Evolutionary conservation across 305 asterid genomes (phyloP), one percentile per base, ranked within the genome.

Genomic region (Caryopteris hybrid): DNA sequence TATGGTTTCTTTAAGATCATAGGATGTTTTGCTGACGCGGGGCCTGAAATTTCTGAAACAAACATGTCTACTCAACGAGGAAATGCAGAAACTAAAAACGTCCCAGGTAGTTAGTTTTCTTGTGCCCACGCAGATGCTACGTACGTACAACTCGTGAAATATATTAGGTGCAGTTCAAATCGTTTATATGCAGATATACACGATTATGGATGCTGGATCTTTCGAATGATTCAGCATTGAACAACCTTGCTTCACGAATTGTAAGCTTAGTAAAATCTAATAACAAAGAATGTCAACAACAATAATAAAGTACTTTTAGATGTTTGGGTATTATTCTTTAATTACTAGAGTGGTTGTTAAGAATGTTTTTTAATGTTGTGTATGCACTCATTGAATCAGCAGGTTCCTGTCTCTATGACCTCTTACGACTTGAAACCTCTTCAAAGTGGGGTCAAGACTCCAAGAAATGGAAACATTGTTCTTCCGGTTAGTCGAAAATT

Each of bases 321-420:
- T n/a, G n/a, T n/a, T 25, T 25, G 2, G 31, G 31, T 25, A 25
- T 25, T 25, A 25, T 25, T 2, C 31, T 25, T 25, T 25, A n/a
- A n/a, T n/a, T n/a, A 25, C 31, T 25, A 25, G 2, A 25, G 3
- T 25, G 31, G 31, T 25, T 25, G 31, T 25, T 25, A 25, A 4
- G 31, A 25, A 25, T 25, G 31, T 4, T 25, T 25, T n/a, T n/a
- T n/a, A n/a, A n/a, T n/a, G n/a, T n/a, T n/a, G n/a, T n/a, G n/a
- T n/a, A n/a, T n/a, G n/a, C n/a, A n/a, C n/a, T n/a, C n/a, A 1
- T 70, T 46, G 10, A 59, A 46, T 78, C 58, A 21, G 69, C 84
- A 83, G 91, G 92, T 78, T 54, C 74, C 42, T 76, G 82, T 76
- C 90, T 88, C 22, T 82, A 80, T 54, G 92, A 88, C 61, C 95